A percentile compares a stretch with the other conserved stretches of the same genome.
These are phyloP conservation scores for Aphanomyces astaci DNA, from an alignment of 352 stramenopile species.

Conservation along the genomic window DNA sequence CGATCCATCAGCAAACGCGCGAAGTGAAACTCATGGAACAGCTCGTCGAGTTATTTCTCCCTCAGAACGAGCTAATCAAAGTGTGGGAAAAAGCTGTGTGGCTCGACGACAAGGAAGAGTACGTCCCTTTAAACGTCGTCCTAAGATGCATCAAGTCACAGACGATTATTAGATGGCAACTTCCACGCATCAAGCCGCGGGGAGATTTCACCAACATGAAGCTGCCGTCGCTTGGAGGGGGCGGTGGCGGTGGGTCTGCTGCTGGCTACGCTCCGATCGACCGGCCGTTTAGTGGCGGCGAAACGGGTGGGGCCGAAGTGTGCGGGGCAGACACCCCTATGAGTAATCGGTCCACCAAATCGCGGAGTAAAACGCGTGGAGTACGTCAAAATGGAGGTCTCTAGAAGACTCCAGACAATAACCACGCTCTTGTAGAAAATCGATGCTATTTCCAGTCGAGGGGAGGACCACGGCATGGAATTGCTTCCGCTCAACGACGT, in stretches of 20 bases:
- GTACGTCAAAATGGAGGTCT: background rate
- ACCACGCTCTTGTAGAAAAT: background rate
- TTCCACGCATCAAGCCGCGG: constrained; percentile 65
- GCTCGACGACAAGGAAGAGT: constrained; percentile 69
- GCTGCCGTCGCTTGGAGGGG: constrained; percentile 36
- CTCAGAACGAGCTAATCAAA: constrained; percentile 78
- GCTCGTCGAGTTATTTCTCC: constrained; percentile 76
- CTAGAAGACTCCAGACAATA: background rate
- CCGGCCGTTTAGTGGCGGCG: constrained; percentile 14
- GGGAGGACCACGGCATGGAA: constrained; percentile 7
- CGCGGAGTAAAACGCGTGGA: background rate
- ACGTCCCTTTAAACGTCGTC: background rate
- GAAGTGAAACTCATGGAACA: constrained; percentile 84
- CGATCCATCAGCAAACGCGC: constrained; percentile 83
- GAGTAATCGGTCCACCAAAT: constrained; percentile 21
- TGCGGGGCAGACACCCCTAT: background rate
- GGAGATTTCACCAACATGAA: constrained; percentile 80
- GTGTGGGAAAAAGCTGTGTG: constrained; percentile 83
- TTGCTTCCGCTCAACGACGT: constrained; percentile 16
- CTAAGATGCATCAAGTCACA: background rate
- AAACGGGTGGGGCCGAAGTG: constrained; percentile 18
- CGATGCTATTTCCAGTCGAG: background rate
- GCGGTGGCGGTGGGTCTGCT: no score
- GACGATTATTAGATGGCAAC: constrained; percentile 35
- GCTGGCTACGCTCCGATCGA: constrained; percentile 14